These are phyloP conservation scores for Luffa aegyptiaca DNA, from an alignment of 306 rosid species.

Conservation along the genomic window DNA sequence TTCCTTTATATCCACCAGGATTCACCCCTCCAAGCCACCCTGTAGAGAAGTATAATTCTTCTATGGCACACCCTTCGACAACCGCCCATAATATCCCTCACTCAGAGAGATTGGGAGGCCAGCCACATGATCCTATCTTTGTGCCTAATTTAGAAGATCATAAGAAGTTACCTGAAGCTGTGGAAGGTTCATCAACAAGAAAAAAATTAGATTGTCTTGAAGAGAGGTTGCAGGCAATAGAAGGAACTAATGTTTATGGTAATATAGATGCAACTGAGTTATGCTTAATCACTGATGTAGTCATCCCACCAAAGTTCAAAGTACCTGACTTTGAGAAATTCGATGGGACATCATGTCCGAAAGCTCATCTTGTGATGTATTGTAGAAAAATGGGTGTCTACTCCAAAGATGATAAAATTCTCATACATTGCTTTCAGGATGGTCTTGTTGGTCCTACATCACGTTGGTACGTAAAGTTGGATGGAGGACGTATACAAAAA, in stretches of 20 bases:
- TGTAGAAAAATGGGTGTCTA: no score
- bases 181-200: background rate
- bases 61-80: background rate
- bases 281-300: background rate
- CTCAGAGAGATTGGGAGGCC: no score
- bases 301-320: background rate
- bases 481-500: background rate
- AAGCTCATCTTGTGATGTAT: no score
- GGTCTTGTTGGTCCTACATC: background rate
- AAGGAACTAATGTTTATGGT: background rate
- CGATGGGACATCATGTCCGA: background rate
- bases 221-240: background rate
- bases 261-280: background rate
- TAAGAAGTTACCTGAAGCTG: background rate
- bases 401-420: background rate
- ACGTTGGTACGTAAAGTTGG: background rate
- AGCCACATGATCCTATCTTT: no score
- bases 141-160: background rate
- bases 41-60: background rate
- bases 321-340: background rate
- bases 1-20: background rate
- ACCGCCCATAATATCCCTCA: background rate
- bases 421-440: background rate
- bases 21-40: background rate
- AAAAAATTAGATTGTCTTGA: background rate